These are phyloP conservation scores for Fonsecaea multimorphosa DNA, from an alignment of 2,329 filamentous ascomycete species.

Conservation along the genomic window DNA sequence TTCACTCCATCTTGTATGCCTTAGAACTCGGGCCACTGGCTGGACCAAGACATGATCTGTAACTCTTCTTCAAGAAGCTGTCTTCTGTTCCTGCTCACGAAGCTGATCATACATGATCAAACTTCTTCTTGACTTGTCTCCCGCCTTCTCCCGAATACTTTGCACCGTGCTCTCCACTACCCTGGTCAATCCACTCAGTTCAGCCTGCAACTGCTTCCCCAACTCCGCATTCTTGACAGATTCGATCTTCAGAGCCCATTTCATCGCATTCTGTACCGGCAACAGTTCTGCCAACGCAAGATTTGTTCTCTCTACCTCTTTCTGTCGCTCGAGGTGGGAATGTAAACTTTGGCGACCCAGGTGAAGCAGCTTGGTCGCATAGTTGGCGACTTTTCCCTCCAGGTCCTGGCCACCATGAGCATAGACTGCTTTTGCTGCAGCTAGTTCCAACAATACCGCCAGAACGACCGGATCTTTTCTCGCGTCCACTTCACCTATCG, in stretches of 20 bases:
- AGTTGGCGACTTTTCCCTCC: conserved; percentile 48
- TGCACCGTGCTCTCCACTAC: conserved; percentile 63
- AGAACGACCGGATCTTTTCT: conserved; percentile 51
- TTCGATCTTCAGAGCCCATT: conserved; percentile 44
- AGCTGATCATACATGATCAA: conserved; percentile 33
- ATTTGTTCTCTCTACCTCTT: conserved; percentile 11
- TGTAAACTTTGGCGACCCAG: conserved; percentile 32
- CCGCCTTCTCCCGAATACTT: conserved; percentile 35
- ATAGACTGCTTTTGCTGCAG: conserved; percentile 51
- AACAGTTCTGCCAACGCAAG: conserved; percentile 43
- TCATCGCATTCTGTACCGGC: conserved; percentile 52
- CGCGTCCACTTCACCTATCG: conserved; percentile 42
- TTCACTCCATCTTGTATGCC: neutral
- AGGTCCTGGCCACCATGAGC: conserved; percentile 48
- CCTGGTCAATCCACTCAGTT: conserved; percentile 40
- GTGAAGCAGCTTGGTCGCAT: conserved; percentile 47
- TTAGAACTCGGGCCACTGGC: neutral
- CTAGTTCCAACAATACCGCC: conserved; percentile 53
- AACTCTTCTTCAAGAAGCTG: neutral
- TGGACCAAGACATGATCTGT: neutral
- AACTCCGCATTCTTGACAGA: conserved; percentile 40
- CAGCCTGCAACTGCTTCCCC: conserved; percentile 39
- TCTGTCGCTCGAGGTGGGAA: neutral
- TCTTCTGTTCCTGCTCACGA: neutral
- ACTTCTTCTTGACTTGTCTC: conserved; percentile 44